Evolutionary conservation across 2,329 filamentous ascomycete species (phyloP).

Genomic region (Xylariaceae sp.): DNA sequence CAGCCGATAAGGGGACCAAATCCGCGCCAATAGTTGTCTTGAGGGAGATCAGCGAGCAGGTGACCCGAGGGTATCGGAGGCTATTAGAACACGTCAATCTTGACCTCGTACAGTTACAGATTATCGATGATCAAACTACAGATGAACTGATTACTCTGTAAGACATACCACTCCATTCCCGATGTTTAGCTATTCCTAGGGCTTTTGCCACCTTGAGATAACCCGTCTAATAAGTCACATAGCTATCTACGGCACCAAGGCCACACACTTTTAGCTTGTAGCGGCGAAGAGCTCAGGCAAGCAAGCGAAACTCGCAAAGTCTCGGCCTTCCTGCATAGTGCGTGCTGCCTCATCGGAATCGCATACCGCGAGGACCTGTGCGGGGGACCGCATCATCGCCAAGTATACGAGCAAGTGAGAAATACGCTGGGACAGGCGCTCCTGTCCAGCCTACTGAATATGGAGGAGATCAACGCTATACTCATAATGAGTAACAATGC

Average conservation of each 20-base stretch:
- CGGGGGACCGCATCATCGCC: slow-evolving; percentile 27
- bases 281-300: slow-evolving; percentile 17
- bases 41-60: slow-evolving; percentile 26
- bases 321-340: slow-evolving; percentile 36
- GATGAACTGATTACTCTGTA: slow-evolving; percentile 27
- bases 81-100: slow-evolving; percentile 22
- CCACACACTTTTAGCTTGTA: slow-evolving; percentile 24
- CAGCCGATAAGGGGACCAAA: slow-evolving; percentile 26
- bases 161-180: slow-evolving; percentile 2
- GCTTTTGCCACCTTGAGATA: too few species aligned
- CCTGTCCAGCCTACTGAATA: slow-evolving; percentile 33
- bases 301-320: slow-evolving; percentile 31
- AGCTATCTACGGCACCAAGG: slow-evolving; percentile 27
- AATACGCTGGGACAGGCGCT: slow-evolving; percentile 34
- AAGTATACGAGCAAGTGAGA: slow-evolving; percentile 36
- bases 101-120: slow-evolving; percentile 26
- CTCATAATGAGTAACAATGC: slow-evolving; percentile 34
- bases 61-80: slow-evolving; percentile 23
- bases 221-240: neutral
- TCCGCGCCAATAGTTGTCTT: slow-evolving; percentile 28
- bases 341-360: slow-evolving; percentile 36
- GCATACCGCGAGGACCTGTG: slow-evolving; percentile 28
- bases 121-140: slow-evolving; percentile 27
- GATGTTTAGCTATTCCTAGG: too few species aligned
- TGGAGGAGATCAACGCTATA: slow-evolving; percentile 37